phyloP scores from a whole-genome alignment of 176 grass and related monocot genomes.

The Sorghum bicolor region DNA sequence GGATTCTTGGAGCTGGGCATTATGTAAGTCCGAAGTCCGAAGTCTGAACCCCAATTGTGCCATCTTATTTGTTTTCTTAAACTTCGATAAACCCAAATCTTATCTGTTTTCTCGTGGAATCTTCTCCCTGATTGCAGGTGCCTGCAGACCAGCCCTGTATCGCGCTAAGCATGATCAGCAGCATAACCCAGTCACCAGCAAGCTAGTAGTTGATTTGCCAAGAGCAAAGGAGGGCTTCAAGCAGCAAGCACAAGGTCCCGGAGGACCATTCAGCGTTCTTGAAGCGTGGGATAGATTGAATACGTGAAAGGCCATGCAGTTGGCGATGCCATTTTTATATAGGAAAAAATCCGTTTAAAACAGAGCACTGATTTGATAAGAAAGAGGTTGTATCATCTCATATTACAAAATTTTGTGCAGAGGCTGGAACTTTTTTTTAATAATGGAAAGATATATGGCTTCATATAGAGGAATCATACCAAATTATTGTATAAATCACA shows the following conservation, averaged over 20 bases:
- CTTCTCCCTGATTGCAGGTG: slow-evolving; percentile 46
- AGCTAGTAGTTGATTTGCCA: not conserved
- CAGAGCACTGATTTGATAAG: not conserved
- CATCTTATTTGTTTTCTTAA: not conserved
- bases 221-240: not conserved
- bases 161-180: slow-evolving; percentile 49
- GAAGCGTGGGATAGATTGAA: not conserved
- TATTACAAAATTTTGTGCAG: not conserved
- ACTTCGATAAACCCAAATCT: not conserved
- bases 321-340: not conserved
- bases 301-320: not conserved
- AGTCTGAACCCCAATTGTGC: not conserved
- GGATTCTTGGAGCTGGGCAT: slow-evolving; percentile 88
- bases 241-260: not conserved
- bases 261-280: not conserved
- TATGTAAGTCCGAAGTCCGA: slow-evolving; percentile 49
- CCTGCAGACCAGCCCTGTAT: slow-evolving; percentile 66
- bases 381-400: not conserved
- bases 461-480: not conserved
- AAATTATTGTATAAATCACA: no score
- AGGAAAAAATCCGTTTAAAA: not conserved
- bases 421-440: not conserved
- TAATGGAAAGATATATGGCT: not conserved
- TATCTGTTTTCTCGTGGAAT: not conserved
- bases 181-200: slow-evolving; percentile 60